Evolutionary conservation across 2,329 filamentous ascomycete genomes (phyloP).

Genomic region (Alternaria sp.): DNA sequence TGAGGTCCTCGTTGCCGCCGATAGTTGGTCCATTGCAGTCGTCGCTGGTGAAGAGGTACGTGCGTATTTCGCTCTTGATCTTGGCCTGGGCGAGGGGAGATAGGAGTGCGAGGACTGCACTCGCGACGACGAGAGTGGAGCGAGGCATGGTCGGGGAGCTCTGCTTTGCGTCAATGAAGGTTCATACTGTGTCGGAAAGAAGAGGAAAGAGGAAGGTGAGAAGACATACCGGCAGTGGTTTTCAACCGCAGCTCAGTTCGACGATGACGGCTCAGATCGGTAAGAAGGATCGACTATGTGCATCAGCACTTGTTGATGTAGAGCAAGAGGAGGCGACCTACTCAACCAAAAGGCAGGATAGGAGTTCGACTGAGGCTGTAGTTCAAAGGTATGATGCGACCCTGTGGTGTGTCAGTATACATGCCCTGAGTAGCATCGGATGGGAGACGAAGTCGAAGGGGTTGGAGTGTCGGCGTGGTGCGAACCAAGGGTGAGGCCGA

Average conservation of each 20-base stretch:
- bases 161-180: neutral
- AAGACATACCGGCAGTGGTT: neutral
- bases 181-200: neutral
- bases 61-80: constrained; percentile 16
- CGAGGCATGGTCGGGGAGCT: constrained; percentile 15
- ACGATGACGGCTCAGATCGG: neutral
- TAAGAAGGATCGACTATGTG: neutral
- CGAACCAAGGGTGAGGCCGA: neutral
- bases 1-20: constrained; percentile 24
- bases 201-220: neutral
- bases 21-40: constrained; percentile 25
- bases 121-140: constrained; percentile 12
- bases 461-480: neutral
- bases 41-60: constrained; percentile 20
- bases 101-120: constrained; percentile 22
- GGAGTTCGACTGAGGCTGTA: neutral
- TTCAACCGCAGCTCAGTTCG: neutral
- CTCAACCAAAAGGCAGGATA: neutral
- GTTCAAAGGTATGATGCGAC: neutral
- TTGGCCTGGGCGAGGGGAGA: constrained; percentile 18
- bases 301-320: neutral
- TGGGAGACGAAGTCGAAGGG: neutral
- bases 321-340: neutral
- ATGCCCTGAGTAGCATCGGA: neutral
- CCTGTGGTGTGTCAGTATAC: neutral